A percentile compares a stretch with the other conserved stretches of the same genome.
These are phyloP conservation scores for Phytophthora tentaculata DNA, from an alignment of 352 stramenopile species.

Conservation along the genomic window DNA sequence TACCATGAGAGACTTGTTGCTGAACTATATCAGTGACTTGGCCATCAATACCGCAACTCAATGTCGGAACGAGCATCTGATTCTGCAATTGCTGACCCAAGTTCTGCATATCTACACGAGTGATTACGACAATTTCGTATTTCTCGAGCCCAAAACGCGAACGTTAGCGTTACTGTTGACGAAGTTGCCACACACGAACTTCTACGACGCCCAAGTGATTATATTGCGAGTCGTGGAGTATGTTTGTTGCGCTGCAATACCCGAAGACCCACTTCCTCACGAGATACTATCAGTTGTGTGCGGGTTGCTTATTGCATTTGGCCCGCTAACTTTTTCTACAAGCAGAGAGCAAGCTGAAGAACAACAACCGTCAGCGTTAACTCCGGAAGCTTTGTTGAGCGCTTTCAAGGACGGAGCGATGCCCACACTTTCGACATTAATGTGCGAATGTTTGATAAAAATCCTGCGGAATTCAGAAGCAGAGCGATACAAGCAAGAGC, in stretches of 20 bases:
- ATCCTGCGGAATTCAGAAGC: slow-evolving; percentile 54
- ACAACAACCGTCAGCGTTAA: background rate
- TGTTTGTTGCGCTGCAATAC: slow-evolving; percentile 60
- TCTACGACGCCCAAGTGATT: slow-evolving; percentile 69
- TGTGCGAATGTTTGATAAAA: slow-evolving; percentile 71
- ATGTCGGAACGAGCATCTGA: slow-evolving; percentile 48
- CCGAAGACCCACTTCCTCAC: slow-evolving; percentile 48
- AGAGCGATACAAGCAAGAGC: slow-evolving; percentile 47
- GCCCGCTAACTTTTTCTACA: slow-evolving; percentile 5
- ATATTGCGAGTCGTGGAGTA: slow-evolving; percentile 84
- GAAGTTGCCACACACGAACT: slow-evolving; percentile 60
- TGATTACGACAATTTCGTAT: slow-evolving; percentile 75
- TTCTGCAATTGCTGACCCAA: slow-evolving; percentile 68
- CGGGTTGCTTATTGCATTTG: slow-evolving; percentile 65
- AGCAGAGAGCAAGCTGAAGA: slow-evolving; percentile 1
- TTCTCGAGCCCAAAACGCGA: slow-evolving; percentile 73
- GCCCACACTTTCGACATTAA: slow-evolving; percentile 37
- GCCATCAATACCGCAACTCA: slow-evolving; percentile 15
- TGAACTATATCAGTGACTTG: slow-evolving; percentile 52
- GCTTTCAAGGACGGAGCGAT: slow-evolving; percentile 14
- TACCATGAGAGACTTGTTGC: slow-evolving; percentile 67
- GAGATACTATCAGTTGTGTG: slow-evolving; percentile 74
- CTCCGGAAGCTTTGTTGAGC: slow-evolving; percentile 8
- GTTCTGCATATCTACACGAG: slow-evolving; percentile 77
- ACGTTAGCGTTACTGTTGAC: slow-evolving; percentile 71